These are phyloP conservation scores for Trichoderma cornu-damae DNA, from an alignment of 2,329 filamentous ascomycete species.

Conservation along the genomic window DNA sequence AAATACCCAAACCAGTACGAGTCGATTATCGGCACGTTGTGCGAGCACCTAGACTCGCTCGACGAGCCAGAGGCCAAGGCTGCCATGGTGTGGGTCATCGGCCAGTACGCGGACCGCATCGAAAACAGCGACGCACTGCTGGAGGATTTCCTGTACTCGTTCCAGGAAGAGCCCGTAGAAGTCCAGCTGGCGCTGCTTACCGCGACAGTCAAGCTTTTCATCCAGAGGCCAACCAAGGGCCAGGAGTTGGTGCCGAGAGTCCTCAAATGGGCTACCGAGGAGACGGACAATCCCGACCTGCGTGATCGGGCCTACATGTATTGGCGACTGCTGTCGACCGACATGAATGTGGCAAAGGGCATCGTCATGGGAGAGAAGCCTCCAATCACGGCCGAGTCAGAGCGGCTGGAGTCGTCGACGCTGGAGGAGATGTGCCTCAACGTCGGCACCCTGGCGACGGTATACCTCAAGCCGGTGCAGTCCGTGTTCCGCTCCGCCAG, in stretches of 20 bases:
- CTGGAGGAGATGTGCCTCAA: conserved; percentile 97
- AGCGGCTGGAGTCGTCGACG: conserved; percentile 84
- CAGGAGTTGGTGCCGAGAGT: conserved; percentile 91
- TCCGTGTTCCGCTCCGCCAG: conserved; percentile 91
- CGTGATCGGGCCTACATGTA: conserved; percentile 98
- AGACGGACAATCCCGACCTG: conserved; percentile 97
- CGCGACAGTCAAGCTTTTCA: conserved; percentile 95
- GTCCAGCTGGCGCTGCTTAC: conserved; percentile 92
- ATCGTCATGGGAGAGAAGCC: conserved; percentile 98
- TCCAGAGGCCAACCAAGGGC: conserved; percentile 90
- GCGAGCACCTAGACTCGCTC: conserved; percentile 91
- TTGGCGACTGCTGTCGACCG: conserved; percentile 91
- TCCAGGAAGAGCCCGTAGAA: conserved; percentile 90
- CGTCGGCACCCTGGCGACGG: conserved; percentile 90
- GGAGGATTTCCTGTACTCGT: conserved; percentile 91
- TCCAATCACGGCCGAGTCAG: conserved; percentile 90
- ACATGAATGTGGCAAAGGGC: conserved; percentile 77
- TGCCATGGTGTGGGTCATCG: conserved; percentile 99
- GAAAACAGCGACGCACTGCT: conserved; percentile 92
- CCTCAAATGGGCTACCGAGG: conserved; percentile 96
- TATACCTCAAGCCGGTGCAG: conserved; percentile 96
- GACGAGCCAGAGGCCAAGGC: conserved; percentile 98
- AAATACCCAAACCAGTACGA: conserved; percentile 99
- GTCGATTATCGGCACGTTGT: conserved; percentile 91
- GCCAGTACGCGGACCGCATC: conserved; percentile 94